A percentile compares a stretch with the other conserved stretches of the same genome.
These are phyloP conservation scores for Sungouiella blattae DNA, from an alignment of 805 yeast genomes.

Conservation along the genomic window DNA sequence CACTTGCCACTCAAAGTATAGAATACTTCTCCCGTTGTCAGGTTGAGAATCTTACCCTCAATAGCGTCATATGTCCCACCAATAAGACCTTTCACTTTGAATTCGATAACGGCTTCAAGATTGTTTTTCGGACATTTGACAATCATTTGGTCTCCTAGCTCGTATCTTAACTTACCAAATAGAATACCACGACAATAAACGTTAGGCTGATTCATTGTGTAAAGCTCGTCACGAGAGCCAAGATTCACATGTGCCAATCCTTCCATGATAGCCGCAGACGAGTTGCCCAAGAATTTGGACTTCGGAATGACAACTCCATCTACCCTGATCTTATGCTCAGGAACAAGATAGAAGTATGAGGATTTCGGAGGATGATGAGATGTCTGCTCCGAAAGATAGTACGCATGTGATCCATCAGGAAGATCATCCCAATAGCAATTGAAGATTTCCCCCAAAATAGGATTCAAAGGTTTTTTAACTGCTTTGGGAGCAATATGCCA, in stretches of 20 bases:
- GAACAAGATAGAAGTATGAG: slow-evolving; percentile 83
- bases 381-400: slow-evolving; percentile 88
- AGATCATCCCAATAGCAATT: slow-evolving; percentile 91
- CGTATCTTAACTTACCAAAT: slow-evolving; percentile 85
- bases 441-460: slow-evolving; percentile 88
- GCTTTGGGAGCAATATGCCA: slow-evolving; percentile 99
- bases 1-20: slow-evolving; percentile 85
- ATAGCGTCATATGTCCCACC: slow-evolving; percentile 90
- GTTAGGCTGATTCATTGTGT: slow-evolving; percentile 90
- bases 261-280: slow-evolving; percentile 97
- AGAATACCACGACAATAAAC: slow-evolving; percentile 91
- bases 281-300: slow-evolving; percentile 87
- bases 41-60: slow-evolving; percentile 56
- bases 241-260: slow-evolving; percentile 75
- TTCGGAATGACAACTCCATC: slow-evolving; percentile 89
- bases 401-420: slow-evolving; percentile 63
- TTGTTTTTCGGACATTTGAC: slow-evolving; percentile 60
- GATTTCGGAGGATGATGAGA: slow-evolving; percentile 99
- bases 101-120: slow-evolving; percentile 77
- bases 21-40: slow-evolving; percentile 46
- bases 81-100: slow-evolving; percentile 91
- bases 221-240: slow-evolving; percentile 63
- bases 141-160: slow-evolving; percentile 88
- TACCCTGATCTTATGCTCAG: slow-evolving; percentile 73
- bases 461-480: slow-evolving; percentile 94